Base-by-base conservation (phyloP, 805 yeast species). In the Saturnispora galanensis region DNA sequence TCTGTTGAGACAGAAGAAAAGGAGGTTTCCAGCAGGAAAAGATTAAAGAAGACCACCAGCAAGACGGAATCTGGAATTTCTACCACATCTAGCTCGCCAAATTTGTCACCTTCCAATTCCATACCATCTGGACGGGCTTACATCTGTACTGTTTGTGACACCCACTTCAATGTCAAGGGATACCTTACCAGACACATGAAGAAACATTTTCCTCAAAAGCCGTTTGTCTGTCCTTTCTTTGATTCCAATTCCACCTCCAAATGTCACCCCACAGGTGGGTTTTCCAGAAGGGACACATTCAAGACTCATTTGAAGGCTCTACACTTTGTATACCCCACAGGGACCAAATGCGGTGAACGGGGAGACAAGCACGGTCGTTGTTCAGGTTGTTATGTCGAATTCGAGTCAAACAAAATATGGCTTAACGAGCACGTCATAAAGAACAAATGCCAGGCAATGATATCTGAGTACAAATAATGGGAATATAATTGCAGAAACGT, bases 231-330 rank as follows among this genome's bases (percentile, higher is more conserved):
- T 53, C 81, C 81, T 2, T 76, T 69, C 62, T 74, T 68, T 56
- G 49, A 57, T 10, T 44, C 52, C 10, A 31, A 35, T 55, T 62
- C 46, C 9, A 11, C 34, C 6, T 55, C 66, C 42, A 66, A 68
- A 49, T 76, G 81, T 50, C 81, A 75, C 53, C 73, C 77, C 15
- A 71, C 69, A 17, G 81, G 81, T 6, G 78, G 77, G 4, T 76
- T 76, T 52, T 73, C 80, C 5, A 64, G 81, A 54, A 65, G 80
- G 53, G 81, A 76, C 55, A 75, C 81, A 6, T 74, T 72, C 56
- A 74, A 74, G 52, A 76, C 77, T 2, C 81, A 76, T 56, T 64
- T 76, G 42, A 75, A 74, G 52, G 70, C 79, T 8, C 60, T 76
- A 45, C 81, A 76, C 56, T 76, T 76, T 55, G 68, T 68, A 38